phyloP scores from a whole-genome alignment of 2,329 filamentous ascomycete species.

The Laburnicola sp. region DNA sequence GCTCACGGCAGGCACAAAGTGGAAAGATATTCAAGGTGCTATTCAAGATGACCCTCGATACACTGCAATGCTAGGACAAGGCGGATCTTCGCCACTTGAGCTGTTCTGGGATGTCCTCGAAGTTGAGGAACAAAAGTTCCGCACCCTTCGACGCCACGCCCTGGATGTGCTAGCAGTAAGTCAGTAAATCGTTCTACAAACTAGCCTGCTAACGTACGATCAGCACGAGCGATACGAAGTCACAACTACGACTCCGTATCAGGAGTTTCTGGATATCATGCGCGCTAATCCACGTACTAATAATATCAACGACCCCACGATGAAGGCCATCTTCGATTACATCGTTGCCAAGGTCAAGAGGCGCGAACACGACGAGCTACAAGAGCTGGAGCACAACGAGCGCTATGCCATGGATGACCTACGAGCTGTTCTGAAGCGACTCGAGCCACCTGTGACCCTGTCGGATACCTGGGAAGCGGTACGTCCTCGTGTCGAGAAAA shows the following conservation, averaged over 20 bases:
- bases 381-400: conserved; percentile 79
- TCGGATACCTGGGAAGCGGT: conserved; percentile 89
- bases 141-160: conserved; percentile 78
- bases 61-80: conserved; percentile 77
- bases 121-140: conserved; percentile 86
- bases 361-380: conserved; percentile 81
- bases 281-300: conserved; percentile 84
- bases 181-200: neutral
- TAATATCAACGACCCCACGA: conserved; percentile 78
- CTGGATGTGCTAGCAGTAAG: conserved; percentile 85
- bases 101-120: conserved; percentile 96
- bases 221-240: conserved; percentile 92
- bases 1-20: conserved; percentile 88
- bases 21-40: conserved; percentile 76
- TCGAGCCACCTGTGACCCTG: conserved; percentile 78
- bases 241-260: conserved; percentile 79
- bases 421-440: conserved; percentile 81
- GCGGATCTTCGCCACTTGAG: conserved; percentile 83
- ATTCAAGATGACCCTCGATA: conserved; percentile 84
- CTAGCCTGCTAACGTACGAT: conserved; percentile 11
- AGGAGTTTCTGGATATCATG: conserved; percentile 83
- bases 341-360: conserved; percentile 84
- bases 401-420: conserved; percentile 82
- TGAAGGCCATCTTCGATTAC: conserved; percentile 82
- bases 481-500: conserved; percentile 74